Percentiles rank a stretch among this genome's conserved stretches.
Conservation (phyloP, 2,329 filamentous ascomycete species). For the Teratosphaeria viscida region DNA sequence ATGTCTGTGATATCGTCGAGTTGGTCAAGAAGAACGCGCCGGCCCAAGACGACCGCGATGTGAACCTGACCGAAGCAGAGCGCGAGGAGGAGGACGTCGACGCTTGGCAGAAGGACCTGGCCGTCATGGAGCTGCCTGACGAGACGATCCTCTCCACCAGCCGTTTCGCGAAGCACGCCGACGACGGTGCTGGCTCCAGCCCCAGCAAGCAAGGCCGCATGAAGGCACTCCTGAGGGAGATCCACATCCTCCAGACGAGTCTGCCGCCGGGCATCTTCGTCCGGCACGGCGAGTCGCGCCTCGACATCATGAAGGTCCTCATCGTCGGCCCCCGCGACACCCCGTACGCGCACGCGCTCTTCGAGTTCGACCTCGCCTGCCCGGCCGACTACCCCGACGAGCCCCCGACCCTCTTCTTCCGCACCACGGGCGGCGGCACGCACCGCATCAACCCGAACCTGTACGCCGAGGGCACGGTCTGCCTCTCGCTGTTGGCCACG, state of each 20-base stretch:
- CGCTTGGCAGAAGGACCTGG: slow-evolving; percentile 22
- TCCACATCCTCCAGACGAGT: slow-evolving; percentile 38
- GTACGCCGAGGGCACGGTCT: slow-evolving; percentile 45
- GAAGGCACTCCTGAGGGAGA: slow-evolving; percentile 43
- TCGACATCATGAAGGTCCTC: slow-evolving; percentile 47
- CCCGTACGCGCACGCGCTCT: slow-evolving; percentile 50
- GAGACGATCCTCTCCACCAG: slow-evolving; percentile 25
- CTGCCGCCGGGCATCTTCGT: slow-evolving; percentile 48
- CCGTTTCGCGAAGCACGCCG: slow-evolving; percentile 11
- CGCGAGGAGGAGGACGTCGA: slow-evolving; percentile 6
- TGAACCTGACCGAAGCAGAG: background rate
- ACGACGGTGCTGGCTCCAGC: background rate
- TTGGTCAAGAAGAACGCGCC: background rate
- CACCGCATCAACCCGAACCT: slow-evolving; percentile 49
- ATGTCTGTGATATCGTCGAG: background rate
- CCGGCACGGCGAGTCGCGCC: slow-evolving; percentile 45
- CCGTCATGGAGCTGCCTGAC: slow-evolving; percentile 28
- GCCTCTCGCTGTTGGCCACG: slow-evolving; percentile 48
- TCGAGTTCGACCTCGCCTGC: slow-evolving; percentile 47
- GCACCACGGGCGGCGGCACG: slow-evolving; percentile 40
- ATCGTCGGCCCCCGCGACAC: slow-evolving; percentile 48
- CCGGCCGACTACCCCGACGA: slow-evolving; percentile 35
- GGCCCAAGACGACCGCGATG: background rate
- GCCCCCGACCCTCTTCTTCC: slow-evolving; percentile 44
- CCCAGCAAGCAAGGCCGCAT: slow-evolving; percentile 31